Conservation (phyloP, 1,139 yeast genomes). For the Komagataea norvegica region DNA sequence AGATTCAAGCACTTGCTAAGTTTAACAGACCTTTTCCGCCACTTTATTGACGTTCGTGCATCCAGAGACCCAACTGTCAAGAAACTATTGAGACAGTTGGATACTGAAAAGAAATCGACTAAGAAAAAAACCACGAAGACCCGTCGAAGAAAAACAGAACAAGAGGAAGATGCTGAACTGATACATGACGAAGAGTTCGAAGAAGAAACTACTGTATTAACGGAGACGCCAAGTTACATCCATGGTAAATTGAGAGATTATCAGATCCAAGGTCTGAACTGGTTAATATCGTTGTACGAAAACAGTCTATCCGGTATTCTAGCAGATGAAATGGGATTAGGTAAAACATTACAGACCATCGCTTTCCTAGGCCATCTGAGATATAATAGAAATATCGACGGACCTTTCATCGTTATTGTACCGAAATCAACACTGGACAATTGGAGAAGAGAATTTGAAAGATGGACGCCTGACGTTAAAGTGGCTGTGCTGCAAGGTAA, state of each 20-base stretch:
- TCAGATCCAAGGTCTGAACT: constrained; percentile 86
- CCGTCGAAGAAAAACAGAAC: constrained; percentile 65
- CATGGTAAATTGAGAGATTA: constrained; percentile 74
- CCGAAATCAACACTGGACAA: constrained; percentile 95
- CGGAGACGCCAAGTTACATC: constrained; percentile 73
- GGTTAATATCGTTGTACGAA: constrained; percentile 80
- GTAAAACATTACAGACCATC: constrained; percentile 91
- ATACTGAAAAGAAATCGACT: constrained; percentile 33
- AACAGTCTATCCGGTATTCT: constrained; percentile 83
- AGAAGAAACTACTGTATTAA: constrained; percentile 52
- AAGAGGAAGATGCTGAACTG: constrained; percentile 89
- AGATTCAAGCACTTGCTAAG: constrained; percentile 81
- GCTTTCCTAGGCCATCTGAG: constrained; percentile 85
- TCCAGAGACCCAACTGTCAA: constrained; percentile 65
- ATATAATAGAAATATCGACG: constrained; percentile 70
- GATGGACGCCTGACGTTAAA: constrained; percentile 96
- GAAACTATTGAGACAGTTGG: constrained; percentile 51
- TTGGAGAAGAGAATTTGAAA: constrained; percentile 90
- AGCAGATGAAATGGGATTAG: constrained; percentile 98
- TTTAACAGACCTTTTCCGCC: constrained; percentile 79
- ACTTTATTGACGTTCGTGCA: constrained; percentile 80
- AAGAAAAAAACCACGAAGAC: constrained; percentile 23
- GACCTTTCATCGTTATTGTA: constrained; percentile 88
- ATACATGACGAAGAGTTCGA: constrained; percentile 72
- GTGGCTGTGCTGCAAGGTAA: constrained; percentile 83